These are phyloP conservation scores for Colletotrichum sp. DNA, from an alignment of 2,329 filamentous ascomycete genomes.

Conservation along the genomic window DNA sequence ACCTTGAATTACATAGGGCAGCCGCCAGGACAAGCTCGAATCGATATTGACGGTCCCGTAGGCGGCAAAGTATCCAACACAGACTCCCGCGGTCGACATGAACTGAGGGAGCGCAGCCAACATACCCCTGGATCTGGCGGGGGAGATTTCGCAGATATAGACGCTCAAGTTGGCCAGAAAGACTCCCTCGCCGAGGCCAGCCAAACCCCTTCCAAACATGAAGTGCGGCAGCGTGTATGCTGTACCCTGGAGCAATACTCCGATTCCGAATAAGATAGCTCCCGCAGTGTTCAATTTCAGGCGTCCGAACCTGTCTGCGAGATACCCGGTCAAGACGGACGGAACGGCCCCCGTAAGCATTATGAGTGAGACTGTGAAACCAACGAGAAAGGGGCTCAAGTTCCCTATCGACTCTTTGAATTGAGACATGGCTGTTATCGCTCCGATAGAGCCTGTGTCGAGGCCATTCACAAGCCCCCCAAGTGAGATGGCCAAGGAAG, in stretches of 20 bases:
- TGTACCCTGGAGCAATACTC: constrained; percentile 56
- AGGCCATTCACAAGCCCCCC: constrained; percentile 29
- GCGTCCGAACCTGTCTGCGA: constrained; percentile 57
- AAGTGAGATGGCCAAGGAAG: neutral
- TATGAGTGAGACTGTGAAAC: constrained; percentile 65
- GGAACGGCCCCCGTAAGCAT: constrained; percentile 62
- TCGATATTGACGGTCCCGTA: constrained; percentile 53
- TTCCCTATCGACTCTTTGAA: constrained; percentile 44
- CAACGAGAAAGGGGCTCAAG: constrained; percentile 57
- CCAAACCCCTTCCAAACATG: constrained; percentile 57
- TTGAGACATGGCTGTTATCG: constrained; percentile 35
- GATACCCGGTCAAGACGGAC: constrained; percentile 62
- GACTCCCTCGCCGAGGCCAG: constrained; percentile 64
- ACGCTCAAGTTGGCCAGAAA: constrained; percentile 62
- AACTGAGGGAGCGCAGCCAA: constrained; percentile 60
- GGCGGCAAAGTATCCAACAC: constrained; percentile 63
- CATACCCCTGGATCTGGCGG: constrained; percentile 51
- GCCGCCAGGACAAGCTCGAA: constrained; percentile 58
- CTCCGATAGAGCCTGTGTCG: constrained; percentile 40
- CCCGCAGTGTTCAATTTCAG: constrained; percentile 49
- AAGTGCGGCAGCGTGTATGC: constrained; percentile 55
- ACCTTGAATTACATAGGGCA: constrained; percentile 58
- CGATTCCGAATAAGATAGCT: constrained; percentile 56
- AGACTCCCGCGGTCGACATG: constrained; percentile 53
- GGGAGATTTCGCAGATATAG: constrained; percentile 67